Conservation (phyloP, 768 basidiomycete species). For the Suillus ampliporus region DNA sequence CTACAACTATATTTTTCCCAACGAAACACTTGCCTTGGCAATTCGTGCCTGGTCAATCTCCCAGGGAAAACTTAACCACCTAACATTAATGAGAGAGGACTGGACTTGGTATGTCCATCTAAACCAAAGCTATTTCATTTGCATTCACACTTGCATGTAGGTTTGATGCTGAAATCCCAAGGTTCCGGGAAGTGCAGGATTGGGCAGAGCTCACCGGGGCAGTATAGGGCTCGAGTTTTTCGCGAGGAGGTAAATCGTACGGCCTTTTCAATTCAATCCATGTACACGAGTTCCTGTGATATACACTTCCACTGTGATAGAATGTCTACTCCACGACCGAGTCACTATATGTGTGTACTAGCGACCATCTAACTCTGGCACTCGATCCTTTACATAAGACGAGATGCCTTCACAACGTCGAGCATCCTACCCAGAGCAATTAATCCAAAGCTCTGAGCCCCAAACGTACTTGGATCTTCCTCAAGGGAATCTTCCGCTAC, state of each 20-base stretch:
- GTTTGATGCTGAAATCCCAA: conserved; percentile 28
- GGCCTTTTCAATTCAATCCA: too few relatives aligned
- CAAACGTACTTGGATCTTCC: conserved; percentile 37
- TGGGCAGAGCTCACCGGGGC: neutral
- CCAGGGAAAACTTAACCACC: conserved; percentile 14
- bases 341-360: too few relatives aligned
- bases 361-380: too few relatives aligned
- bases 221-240: too few relatives aligned
- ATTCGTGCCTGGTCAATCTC: conserved; percentile 16
- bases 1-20: conserved; percentile 29
- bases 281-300: too few relatives aligned
- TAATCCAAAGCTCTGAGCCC: conserved; percentile 51
- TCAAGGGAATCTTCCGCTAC: conserved; percentile 39
- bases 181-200: conserved; percentile 14
- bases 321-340: too few relatives aligned
- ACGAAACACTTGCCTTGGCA: neutral
- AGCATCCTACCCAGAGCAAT: conserved; percentile 50
- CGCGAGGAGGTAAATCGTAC: too few relatives aligned
- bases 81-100: conserved; percentile 2
- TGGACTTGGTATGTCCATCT: conserved; percentile 28
- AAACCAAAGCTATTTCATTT: neutral
- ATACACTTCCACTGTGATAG: too few relatives aligned
- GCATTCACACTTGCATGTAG: conserved; percentile 4
- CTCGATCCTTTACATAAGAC: neutral
- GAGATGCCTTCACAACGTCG: conserved; percentile 41